Evolutionary conservation across 257 asterid species (phyloP), one percentile per base, ranked within the genome.

Genomic region (Penstemon eatonii): DNA sequence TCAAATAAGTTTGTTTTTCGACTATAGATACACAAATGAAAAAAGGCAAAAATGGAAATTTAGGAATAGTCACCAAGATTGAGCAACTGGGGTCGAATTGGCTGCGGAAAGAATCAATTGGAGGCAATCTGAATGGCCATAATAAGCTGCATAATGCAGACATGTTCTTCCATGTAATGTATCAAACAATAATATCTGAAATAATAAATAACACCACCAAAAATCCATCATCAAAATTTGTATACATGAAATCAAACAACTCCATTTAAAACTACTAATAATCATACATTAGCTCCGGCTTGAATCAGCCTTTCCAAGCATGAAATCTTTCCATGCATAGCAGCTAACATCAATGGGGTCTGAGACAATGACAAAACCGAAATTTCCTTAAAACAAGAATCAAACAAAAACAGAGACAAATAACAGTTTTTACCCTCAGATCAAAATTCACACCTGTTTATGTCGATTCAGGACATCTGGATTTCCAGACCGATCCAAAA

Each of bases 281-380:
- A 67, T 12, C 87, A 63, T 85, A 89, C 96, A 82, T 89, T 83
- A 59, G 96, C 96, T 70, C 95, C 96, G 11, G 85, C 95, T 74
- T 85, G 82, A 80, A 88, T 77, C 60, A 91, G 79, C 79, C 82
- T 81, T 71, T 84, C 88, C 75, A 81, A 85, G 25, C 91, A 91
- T n/a, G 89, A 76, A 63, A 73, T 65, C 56, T 85, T 80, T 58
- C 96, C 97, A 64, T 85, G 85, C 80, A 88, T 86, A 19, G 96
- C 95, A 76, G 95, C 97, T 66, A 91, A 75, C 97, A 88, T 91
- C 79, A 88, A 78, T 76, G 97, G 95, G 43, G 97, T 85, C 96
- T 88, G 77, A 72, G 59, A 43, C 70, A 79, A 83, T 44, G 33
- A 25, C 73, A 68, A 7, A 72, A 63, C 58, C 56, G 43, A 79